Evolutionary conservation across 2,329 filamentous ascomycete species (phyloP).

Genomic region (Coniochaeta prunicola): DNA sequence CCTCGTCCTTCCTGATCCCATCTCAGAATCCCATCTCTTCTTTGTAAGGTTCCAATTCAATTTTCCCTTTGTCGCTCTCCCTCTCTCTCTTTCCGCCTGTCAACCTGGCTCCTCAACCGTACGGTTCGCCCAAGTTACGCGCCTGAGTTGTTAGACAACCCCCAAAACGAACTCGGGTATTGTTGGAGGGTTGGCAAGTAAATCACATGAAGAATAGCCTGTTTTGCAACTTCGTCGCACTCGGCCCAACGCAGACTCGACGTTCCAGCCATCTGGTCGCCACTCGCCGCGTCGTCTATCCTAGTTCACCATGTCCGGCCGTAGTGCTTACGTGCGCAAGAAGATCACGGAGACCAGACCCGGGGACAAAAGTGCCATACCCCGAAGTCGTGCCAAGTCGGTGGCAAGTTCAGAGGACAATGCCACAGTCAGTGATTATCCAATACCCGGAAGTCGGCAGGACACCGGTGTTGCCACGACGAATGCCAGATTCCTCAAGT

Average conservation of each 20-base stretch:
- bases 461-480: conserved; percentile 34
- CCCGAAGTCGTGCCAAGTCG: conserved; percentile 27
- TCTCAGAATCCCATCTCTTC: neutral
- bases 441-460: conserved; percentile 23
- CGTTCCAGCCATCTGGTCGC: neutral
- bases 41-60: neutral
- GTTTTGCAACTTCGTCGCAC: neutral
- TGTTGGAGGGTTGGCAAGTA: neutral
- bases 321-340: conserved; percentile 52
- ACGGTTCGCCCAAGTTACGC: no score
- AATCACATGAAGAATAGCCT: neutral
- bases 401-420: conserved; percentile 27
- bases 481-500: conserved; percentile 37
- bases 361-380: conserved; percentile 17
- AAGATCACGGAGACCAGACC: conserved; percentile 44
- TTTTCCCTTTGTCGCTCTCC: neutral
- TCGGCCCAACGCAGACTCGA: neutral
- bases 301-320: conserved; percentile 43
- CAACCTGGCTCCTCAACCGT: no score
- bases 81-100: neutral
- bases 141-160: neutral
- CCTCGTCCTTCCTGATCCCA: neutral
- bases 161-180: neutral
- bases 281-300: neutral
- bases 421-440: conserved; percentile 29